Evolutionary conservation across 441 rosid genomes (phyloP), one percentile per base, ranked within the genome.

Genomic region (Biscutella auriculata): DNA sequence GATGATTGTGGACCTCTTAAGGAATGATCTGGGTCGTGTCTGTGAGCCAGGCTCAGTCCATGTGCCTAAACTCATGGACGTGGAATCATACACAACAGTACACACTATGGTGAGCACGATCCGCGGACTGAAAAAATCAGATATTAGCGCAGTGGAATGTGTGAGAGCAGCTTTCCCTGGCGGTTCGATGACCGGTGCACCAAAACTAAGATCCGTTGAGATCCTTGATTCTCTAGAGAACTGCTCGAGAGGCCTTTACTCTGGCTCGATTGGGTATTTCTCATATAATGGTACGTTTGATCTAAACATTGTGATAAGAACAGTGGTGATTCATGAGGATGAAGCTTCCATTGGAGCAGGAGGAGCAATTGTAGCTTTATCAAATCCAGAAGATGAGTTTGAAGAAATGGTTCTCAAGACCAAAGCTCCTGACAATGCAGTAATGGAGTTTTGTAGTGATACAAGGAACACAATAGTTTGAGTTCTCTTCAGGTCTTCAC

Each of bases 171-270:
- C 97, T 49, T 93, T 87, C 71, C 97, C 97, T 0, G 99, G 97
- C 0, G 96, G 96, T 14, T 93, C 99, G 28, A 93, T 93, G 99
- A 93, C 96, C 0, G 99, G 99, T 43, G 99, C 99, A 2, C 99
- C 97, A 1, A 93, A 93, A 72, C 70, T 87, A 70, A 79, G 99
- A 69, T 93, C 99, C 3, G 85, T 89, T 64, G 95, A 89, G 60
- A 73, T 94, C 52, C 83, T 94, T 2, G 97, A 93, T 63, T 81
- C 89, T 37, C 63, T 89, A 1, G 97, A 93, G 63, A 81, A 74
- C 53, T 77, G 84, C 72, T 77, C 95, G 16, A 83, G 99, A 14
- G 94, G 96, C 2, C 79, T 93, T 53, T 93, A 89, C 83, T 92
- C 95, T 0, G 97, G 98, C 36, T 88, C 97, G 42, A 77, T 92